Evolutionary conservation across 768 basidiomycete genomes (phyloP), one percentile per base, ranked within the genome.

Genomic region (Leccinellum rugosiceps): DNA sequence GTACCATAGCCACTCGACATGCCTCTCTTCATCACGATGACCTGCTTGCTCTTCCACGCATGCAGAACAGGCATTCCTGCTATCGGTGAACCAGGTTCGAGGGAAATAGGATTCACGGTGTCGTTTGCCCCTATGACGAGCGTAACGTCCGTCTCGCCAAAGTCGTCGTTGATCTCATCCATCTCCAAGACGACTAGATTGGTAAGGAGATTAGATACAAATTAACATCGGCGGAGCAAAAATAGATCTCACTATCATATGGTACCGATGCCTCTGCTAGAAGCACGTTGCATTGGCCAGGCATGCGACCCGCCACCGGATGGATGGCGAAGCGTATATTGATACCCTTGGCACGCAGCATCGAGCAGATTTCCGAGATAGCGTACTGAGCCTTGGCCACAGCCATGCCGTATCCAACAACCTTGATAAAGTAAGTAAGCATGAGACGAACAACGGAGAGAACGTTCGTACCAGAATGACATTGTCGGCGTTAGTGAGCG

Each of bases 151-250:
- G 92, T 94, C 34, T 91, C 90, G 52, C 79, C 77, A 72, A 94
- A 94, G 68, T 94, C 92, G 41, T 94, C 90, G 68, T 94, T 94
- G 76, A 94, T 94, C 73, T 94, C 92, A 59, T 94, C 92, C 92
- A 94, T 93, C 74, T 94, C 92, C 57, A 90, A 77, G 41, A 94
- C 91, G 62, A 94, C 92, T 92, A 63, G 26, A 23, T 59, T 32
- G 11, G 32, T 3, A 19, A 23, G 10, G 14, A 19, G 44, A 30
- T 45, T 45, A 21, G n/a, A 15, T 28, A 49, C 6, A 19, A 44
- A 35, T 52, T 34, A 41, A 53, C 23, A 44, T 56, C 13, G 48
- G 43, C 25, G 4, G 51, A 43, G 49, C 21, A 15, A 10, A 35
- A 35, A 54, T 63, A 15, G 13, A 28, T 68, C 85, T 70, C 61